A percentile compares a stretch with the other conserved stretches of the same genome.
These are phyloP conservation scores for Taphrina pruni DNA, from an alignment of 1,139 yeast species.

Conservation along the genomic window DNA sequence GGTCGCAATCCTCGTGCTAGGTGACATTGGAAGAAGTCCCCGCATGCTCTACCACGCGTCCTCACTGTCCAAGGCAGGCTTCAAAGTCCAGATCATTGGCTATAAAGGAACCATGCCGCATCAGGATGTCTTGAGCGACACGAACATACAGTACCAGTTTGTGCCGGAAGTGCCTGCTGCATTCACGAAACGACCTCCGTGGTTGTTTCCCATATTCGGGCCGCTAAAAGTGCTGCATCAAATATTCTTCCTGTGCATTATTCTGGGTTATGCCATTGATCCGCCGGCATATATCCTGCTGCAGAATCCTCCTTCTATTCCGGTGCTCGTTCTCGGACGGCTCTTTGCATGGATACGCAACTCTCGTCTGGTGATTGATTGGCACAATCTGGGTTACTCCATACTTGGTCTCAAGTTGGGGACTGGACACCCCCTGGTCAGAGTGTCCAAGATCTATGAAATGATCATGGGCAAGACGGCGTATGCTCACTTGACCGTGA, in stretches of 20 bases:
- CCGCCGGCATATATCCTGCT: constrained; percentile 54
- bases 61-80: constrained; percentile 72
- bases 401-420: constrained; percentile 72
- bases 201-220: constrained; percentile 68
- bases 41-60: constrained; percentile 90
- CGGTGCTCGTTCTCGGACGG: constrained; percentile 70
- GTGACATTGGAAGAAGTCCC: constrained; percentile 95
- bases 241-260: constrained; percentile 42
- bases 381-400: constrained; percentile 94
- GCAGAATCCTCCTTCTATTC: constrained; percentile 94
- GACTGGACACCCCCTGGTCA: constrained; percentile 66
- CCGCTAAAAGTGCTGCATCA: constrained; percentile 66
- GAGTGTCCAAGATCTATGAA: constrained; percentile 65
- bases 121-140: constrained; percentile 48
- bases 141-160: constrained; percentile 47
- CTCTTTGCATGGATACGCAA: constrained; percentile 62
- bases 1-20: constrained; percentile 79
- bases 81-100: constrained; percentile 83
- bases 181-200: constrained; percentile 35
- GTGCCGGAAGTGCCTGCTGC: constrained; percentile 51
- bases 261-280: constrained; percentile 35
- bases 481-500: constrained; percentile 78
- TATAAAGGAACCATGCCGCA: constrained; percentile 63
- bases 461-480: constrained; percentile 64
- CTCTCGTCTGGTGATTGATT: constrained; percentile 77